Evolutionary conservation across 164 flowering plant genomes (phyloP), one percentile per base, ranked within the genome.

Genomic region (Tetracentron sinense): DNA sequence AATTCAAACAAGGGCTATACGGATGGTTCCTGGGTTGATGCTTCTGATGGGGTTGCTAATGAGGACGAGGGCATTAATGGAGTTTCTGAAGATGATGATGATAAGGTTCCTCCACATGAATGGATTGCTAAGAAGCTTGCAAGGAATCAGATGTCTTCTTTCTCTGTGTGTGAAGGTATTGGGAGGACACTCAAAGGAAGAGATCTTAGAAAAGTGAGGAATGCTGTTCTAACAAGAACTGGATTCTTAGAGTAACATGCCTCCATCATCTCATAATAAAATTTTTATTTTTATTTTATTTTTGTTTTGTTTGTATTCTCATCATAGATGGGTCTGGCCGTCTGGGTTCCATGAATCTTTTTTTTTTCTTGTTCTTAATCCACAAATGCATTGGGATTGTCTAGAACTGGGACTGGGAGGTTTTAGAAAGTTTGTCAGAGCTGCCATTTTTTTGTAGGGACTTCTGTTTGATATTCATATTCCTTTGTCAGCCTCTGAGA

Each of bases 111-210:
- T 14, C 90, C 90, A 5, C 90, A 85, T 72, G 90, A 85, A 68
- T 63, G 72, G 61, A 50, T 79, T 52, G 75, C 82, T 1, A 76
- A 63, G 66, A 78, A 71, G 79, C 65, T 76, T 25, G 85, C 84
- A 46, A 85, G 78, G 67, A 77, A 57, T 35, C 80, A 80, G 46
- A 79, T 75, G 15, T 75, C 85, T 23, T 81, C 87, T 0, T 83
- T 78, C 57, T 84, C 89, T 7, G 87, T 86, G n/a, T 74, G 71
- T 70, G 92, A 86, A 82, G 92, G 92, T 17, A 79, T 54, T 52
- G 88, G 92, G 20, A 84, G 91, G 72, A 86, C 82, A 2, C 82
- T 86, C 46, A 84, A 86, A 70, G 92, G 92, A 17, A 82, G 89
- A 66, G 92, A 86, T 55, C 81, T 84, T 1, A 82, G 83, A 64